Evolutionary conservation across 169 alveolate genomes (phyloP), one percentile per base, ranked within the genome.

Genomic region (Cryptosporidium felis): DNA sequence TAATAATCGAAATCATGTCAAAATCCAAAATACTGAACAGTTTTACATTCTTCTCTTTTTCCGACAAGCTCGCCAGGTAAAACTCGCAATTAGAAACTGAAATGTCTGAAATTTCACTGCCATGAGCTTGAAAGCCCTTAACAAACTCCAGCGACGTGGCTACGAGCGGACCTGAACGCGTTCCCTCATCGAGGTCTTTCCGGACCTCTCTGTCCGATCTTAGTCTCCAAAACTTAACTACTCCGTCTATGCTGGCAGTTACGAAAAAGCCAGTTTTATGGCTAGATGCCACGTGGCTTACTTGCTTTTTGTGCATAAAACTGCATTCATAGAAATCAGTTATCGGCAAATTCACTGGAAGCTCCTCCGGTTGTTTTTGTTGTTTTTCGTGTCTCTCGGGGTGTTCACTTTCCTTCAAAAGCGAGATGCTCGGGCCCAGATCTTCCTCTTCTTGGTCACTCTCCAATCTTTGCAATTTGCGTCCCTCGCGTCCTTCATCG

Each of bases 141-240:
- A 96, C 99, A 81, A 95, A 96, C 92, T 97, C 99, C 21, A 98
- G 88, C 34, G 60, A 60, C 0, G 56, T 21, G 6, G 40, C 30
- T 34, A 74, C 62, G 16, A 30, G 42, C 26, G 41, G 23, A 67
- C 36, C 28, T 67, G 26, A 53, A n/a, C n/a, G n/a, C n/a, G n/a
- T 18, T 46, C 62, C n/a, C 32, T 46, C 30, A 28, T 63, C 16
- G 18, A 36, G 40, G 9, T 36, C 8, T 63, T 53, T 16, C 65
- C 6, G 6, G 34, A 51, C 61, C 28, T 56, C 94, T 53, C 97
- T 97, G 44, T 94, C 95, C 58, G 88, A 92, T 66, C 92, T 92
- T 74, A 96, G 95, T 89, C 95, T 96, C 99, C 99, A 98, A 92
- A 98, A 96, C 82, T 96, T 97, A 21, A 98, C 91, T 40, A 93